Evolutionary conservation across 2,329 filamentous ascomycete genomes (phyloP).

Genomic region (Trichoderma brevicompactum): DNA sequence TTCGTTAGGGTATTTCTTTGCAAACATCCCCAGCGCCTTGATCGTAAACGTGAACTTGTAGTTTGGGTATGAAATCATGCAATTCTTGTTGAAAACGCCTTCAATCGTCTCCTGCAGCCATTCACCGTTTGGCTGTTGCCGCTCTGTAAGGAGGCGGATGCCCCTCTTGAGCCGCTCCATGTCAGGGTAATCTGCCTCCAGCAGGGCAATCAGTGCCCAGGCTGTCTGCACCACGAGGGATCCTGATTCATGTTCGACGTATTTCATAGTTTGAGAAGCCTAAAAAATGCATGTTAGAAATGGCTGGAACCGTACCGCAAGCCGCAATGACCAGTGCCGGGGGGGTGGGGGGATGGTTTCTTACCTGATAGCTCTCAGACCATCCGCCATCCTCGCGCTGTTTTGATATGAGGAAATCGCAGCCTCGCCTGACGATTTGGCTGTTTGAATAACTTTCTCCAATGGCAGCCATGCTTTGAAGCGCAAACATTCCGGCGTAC

Average conservation of each 20-base stretch:
- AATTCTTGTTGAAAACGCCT: conserved; percentile 98
- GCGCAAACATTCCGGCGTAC: conserved; percentile 94
- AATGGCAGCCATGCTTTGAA: conserved; percentile 80
- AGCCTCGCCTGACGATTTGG: conserved; percentile 71
- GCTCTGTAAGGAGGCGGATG: conserved; percentile 78
- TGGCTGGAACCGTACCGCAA: too few relatives aligned
- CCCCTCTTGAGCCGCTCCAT: conserved; percentile 72
- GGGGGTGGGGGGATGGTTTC: conserved; percentile 32
- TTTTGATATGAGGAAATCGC: conserved; percentile 81
- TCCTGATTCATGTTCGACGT: conserved; percentile 71
- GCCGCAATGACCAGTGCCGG: too few relatives aligned
- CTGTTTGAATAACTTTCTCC: conserved; percentile 83
- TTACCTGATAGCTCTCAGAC: conserved; percentile 87
- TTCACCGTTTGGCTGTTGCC: conserved; percentile 87
- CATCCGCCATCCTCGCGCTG: conserved; percentile 91
- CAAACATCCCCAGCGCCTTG: conserved; percentile 91
- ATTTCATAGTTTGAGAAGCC: conserved; percentile 77
- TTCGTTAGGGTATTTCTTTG: conserved; percentile 70
- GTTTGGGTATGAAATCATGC: conserved; percentile 99
- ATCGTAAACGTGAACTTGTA: conserved; percentile 98
- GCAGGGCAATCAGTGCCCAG: conserved; percentile 81
- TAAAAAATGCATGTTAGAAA: conserved; percentile 41
- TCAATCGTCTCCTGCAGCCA: conserved; percentile 97
- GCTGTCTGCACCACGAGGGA: conserved; percentile 94
- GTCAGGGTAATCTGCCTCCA: conserved; percentile 83